phyloP scores from a whole-genome alignment of 108 stramenopile genomes.

The Fragilaria crotonensis region DNA sequence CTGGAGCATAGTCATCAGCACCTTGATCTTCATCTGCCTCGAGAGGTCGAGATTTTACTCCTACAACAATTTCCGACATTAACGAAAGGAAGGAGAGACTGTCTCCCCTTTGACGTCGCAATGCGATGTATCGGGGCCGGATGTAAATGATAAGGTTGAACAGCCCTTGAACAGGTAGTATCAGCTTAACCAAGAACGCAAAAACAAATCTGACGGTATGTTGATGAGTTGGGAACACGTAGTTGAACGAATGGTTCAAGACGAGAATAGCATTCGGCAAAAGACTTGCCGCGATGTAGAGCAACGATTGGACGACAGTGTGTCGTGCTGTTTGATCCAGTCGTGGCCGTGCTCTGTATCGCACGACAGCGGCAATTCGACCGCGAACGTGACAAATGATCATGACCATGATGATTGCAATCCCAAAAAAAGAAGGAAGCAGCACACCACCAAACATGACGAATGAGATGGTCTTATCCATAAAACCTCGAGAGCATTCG shows the following conservation, averaged over 20 bases:
- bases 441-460: neutral
- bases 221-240: neutral
- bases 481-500: neutral
- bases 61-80: neutral
- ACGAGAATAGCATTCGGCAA: neutral
- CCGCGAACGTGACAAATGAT: neutral
- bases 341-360: neutral
- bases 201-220: constrained; percentile 11
- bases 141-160: constrained; percentile 36
- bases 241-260: neutral
- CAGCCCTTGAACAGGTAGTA: constrained; percentile 44
- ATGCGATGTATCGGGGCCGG: constrained; percentile 13
- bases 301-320: neutral
- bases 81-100: neutral
- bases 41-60: neutral
- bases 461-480: neutral
- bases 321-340: neutral
- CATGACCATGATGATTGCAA: neutral
- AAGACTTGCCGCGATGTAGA: neutral
- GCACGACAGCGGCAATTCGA: neutral
- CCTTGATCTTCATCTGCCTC: neutral
- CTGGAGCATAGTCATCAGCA: neutral
- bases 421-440: neutral
- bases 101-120: constrained; percentile 1
- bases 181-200: constrained; percentile 27